Evolutionary conservation across 257 asterid genomes (phyloP).

Genomic region (Solanum bulbocastanum): DNA sequence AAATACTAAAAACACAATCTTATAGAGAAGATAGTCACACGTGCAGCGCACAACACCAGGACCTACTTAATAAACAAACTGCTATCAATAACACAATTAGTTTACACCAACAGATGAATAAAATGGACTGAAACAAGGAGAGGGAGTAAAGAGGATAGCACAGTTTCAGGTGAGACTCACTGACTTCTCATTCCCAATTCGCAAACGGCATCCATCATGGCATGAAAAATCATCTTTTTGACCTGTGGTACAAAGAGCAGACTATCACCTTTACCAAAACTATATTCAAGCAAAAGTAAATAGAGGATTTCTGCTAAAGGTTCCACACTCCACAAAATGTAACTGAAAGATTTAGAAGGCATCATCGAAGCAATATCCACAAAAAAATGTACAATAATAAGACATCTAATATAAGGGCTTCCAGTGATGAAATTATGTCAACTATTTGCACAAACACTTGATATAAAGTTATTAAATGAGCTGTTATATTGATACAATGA

Average conservation of each 20-base stretch:
- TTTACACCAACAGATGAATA: not conserved
- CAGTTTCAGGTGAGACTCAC: not conserved
- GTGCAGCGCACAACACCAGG: not conserved
- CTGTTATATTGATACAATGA: not conserved
- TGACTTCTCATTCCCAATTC: constrained; percentile 9
- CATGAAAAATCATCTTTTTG: constrained; percentile 53
- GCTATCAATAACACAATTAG: not conserved
- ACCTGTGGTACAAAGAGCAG: constrained; percentile 21
- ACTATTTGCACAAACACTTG: not conserved
- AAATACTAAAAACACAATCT: not conserved
- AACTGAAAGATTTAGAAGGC: not conserved
- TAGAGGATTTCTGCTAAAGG: not conserved
- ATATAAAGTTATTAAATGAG: not conserved
- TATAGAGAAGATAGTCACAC: not conserved
- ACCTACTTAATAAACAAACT: not conserved
- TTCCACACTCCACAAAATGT: not conserved
- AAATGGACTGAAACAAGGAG: not conserved
- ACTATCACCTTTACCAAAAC: not conserved
- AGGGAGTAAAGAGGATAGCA: not conserved
- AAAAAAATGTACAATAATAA: not conserved
- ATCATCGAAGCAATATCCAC: not conserved
- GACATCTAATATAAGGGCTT: not conserved
- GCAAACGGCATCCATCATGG: constrained; percentile 25
- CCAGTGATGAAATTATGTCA: not conserved
- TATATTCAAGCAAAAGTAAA: not conserved